Base-by-base conservation (phyloP, 306 rosid species). In the Sindora glabra region DNA sequence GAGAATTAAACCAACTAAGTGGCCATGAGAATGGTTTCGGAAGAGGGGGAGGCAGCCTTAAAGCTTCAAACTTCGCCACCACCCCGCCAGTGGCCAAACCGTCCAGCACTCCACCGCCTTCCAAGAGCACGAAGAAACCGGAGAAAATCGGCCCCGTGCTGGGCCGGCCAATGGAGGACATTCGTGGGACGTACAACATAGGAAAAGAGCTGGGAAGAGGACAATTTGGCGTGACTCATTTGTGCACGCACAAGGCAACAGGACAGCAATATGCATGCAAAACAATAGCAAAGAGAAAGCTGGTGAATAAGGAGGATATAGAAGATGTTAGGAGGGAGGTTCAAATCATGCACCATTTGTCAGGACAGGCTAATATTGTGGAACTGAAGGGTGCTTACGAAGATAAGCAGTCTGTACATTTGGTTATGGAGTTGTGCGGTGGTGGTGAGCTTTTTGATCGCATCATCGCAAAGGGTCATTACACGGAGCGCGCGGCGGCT, bases 191-290 rank as follows among this genome's bases (percentile, higher is more conserved):
- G 0, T 92, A 92, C 58, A 39, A 41, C 48, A 81, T 86, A 1
- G 99, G 99, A 6, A 92, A 92, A 65, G 97, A 92, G 79, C 77
- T 89, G 0, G 99, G 99, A 29, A 64, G 97, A 32, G 99, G 99
- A 6, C 99, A 92, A 65, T 92, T 92, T 26, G 99, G 99, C 5
- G 87, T 92, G 0, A 92, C 99, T 3, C 86, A 86, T 71, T 59
- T 84, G 60, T 89, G 97, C 65, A 89, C 99, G 0, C 79, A 78
- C 6, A 92, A 89, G 75, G 44, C 45, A 9, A 74, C 87, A 0
- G 99, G 99, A 4, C 80, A 89, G 44, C 90, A 86, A 18, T 84
- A 52, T 63, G 97, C 99, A 0, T 89, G 99, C 85, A 92, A 92
- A 30, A 92, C 95, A 9, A 92, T 92, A 12, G 96, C 97, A 22